Evolutionary conservation across 2,329 filamentous ascomycete species (phyloP).

Genomic region (Colletotrichum trifolii): DNA sequence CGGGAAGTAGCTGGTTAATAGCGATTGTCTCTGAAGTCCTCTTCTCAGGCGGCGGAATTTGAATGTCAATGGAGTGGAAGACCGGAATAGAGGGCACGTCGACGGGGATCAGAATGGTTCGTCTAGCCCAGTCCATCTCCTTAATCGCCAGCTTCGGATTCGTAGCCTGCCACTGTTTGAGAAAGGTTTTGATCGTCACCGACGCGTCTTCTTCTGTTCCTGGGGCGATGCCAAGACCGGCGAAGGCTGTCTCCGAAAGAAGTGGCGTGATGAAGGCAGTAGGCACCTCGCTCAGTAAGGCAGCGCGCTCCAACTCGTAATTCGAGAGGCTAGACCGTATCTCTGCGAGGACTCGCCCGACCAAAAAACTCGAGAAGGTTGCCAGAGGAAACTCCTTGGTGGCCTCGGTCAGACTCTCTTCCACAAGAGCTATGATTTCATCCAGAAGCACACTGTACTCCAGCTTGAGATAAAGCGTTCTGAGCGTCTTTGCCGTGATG

Average conservation of each 20-base stretch:
- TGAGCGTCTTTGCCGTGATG: constrained; percentile 49
- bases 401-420: constrained; percentile 53
- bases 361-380: constrained; percentile 60
- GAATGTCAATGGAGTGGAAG: constrained; percentile 81
- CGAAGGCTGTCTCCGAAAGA: constrained; percentile 61
- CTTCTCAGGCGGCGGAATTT: constrained; percentile 42
- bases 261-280: constrained; percentile 59
- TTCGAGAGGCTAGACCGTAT: constrained; percentile 56
- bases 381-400: constrained; percentile 54
- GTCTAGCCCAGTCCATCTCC: constrained; percentile 47
- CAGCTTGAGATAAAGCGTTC: constrained; percentile 74
- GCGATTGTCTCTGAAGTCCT: constrained; percentile 53
- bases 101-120: constrained; percentile 86
- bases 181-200: constrained; percentile 43
- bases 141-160: constrained; percentile 47
- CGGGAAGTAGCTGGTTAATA: constrained; percentile 73
- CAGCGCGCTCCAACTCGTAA: constrained; percentile 67
- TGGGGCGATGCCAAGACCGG: constrained; percentile 58
- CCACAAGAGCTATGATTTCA: constrained; percentile 69
- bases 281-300: constrained; percentile 62
- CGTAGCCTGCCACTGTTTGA: constrained; percentile 51
- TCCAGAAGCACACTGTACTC: constrained; percentile 82
- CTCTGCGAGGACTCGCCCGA: constrained; percentile 56
- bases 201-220: constrained; percentile 48
- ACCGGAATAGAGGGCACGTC: constrained; percentile 87